Evolutionary conservation across 108 stramenopile genomes (phyloP).

Genomic region (Nannochloropsis gaditana): DNA sequence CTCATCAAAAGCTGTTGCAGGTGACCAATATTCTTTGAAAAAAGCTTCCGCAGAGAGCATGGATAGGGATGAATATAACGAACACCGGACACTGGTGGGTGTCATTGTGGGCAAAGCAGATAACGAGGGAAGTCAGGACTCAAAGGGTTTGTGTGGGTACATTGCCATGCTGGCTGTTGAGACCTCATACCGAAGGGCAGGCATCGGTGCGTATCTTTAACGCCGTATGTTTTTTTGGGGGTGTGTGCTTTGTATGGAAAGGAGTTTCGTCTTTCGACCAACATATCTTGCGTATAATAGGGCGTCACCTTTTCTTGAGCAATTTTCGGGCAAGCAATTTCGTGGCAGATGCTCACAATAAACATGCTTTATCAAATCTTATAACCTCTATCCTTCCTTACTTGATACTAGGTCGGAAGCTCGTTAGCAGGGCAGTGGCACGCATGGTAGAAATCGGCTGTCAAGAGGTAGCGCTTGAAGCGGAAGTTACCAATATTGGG

Average conservation of each 20-base stretch:
- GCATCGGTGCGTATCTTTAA: conserved; percentile 37
- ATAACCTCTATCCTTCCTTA: no score
- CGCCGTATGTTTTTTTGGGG: background rate
- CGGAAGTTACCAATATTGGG: conserved; percentile 56
- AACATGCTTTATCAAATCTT: no score
- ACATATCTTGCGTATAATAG: background rate
- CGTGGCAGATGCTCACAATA: no score
- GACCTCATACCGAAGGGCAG: conserved; percentile 42
- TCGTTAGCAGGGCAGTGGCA: conserved; percentile 50
- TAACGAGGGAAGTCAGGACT: conserved; percentile 31
- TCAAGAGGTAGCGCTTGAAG: conserved; percentile 57
- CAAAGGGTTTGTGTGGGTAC: conserved; percentile 53
- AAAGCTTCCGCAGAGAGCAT: background rate
- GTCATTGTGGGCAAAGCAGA: conserved; percentile 59
- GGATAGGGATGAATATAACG: background rate
- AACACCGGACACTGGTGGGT: conserved; percentile 33
- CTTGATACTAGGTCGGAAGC: conserved; percentile 41
- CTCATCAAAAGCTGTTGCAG: background rate
- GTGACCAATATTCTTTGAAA: background rate
- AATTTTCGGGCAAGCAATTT: background rate
- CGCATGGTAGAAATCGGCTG: conserved; percentile 55
- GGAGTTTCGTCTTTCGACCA: background rate
- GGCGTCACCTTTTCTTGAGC: background rate
- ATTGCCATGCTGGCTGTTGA: conserved; percentile 65
- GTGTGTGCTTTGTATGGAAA: background rate